Conservation (phyloP, 2,329 filamentous ascomycete species). For the Fusarium tuaranense region DNA sequence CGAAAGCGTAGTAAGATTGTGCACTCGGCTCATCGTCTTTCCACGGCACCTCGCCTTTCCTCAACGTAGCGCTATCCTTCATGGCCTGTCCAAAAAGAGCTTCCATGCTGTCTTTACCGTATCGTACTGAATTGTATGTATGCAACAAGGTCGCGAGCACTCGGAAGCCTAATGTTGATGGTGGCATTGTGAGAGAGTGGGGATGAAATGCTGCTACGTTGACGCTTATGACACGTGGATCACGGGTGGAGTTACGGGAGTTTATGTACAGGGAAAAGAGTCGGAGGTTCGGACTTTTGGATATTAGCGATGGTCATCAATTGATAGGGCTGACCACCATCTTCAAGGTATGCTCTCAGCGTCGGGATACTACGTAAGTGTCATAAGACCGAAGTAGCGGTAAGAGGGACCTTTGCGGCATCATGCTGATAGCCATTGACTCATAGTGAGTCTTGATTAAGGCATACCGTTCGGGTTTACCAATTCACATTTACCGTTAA, state of each 20-base stretch:
- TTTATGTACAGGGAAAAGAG: neutral
- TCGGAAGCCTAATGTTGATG: slow-evolving; percentile 14
- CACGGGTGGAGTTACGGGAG: neutral
- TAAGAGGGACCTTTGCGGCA: neutral
- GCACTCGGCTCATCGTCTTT: slow-evolving; percentile 20
- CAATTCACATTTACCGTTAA: neutral
- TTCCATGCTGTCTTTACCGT: slow-evolving; percentile 23
- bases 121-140: slow-evolving; percentile 22
- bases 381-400: neutral
- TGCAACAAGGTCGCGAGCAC: slow-evolving; percentile 16
- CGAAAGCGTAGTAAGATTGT: slow-evolving; percentile 24
- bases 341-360: neutral
- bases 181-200: slow-evolving; percentile 11
- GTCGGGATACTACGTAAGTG: neutral
- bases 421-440: neutral
- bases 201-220: neutral
- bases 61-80: slow-evolving; percentile 25
- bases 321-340: neutral
- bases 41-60: slow-evolving; percentile 24
- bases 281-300: neutral
- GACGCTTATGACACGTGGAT: neutral
- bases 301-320: neutral
- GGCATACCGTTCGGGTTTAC: neutral
- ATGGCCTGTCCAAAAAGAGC: slow-evolving; percentile 24
- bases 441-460: neutral